Conservation (phyloP, 768 basidiomycete species). For the Cystobasidium ongulense region DNA sequence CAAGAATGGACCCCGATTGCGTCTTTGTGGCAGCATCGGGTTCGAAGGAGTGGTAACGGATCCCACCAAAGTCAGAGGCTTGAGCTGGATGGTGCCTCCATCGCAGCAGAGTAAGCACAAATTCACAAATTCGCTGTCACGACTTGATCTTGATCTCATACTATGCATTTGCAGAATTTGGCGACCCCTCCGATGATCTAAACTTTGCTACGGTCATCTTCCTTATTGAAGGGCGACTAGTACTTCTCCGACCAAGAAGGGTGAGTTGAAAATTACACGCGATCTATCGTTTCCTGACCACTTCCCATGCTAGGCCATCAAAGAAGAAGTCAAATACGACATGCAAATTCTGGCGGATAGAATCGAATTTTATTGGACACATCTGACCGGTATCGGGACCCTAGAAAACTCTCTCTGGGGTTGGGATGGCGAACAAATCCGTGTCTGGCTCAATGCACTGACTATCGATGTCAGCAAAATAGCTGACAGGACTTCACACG, state of each 20-base stretch:
- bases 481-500: slow-evolving; percentile 45
- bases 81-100: slow-evolving; percentile 95
- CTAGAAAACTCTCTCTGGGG: slow-evolving; percentile 97
- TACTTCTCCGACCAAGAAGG: slow-evolving; percentile 80
- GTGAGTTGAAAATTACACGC: slow-evolving; percentile 46
- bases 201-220: slow-evolving; percentile 90
- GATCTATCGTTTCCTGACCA: not conserved
- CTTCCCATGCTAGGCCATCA: slow-evolving; percentile 55
- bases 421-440: slow-evolving; percentile 78
- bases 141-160: not conserved
- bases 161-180: slow-evolving; percentile 59
- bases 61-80: slow-evolving; percentile 71
- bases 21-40: slow-evolving; percentile 86
- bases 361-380: slow-evolving; percentile 99
- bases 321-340: slow-evolving; percentile 89
- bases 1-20: slow-evolving; percentile 67
- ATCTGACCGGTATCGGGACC: slow-evolving; percentile 81
- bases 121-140: not conserved
- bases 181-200: slow-evolving; percentile 86
- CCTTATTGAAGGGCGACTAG: slow-evolving; percentile 84
- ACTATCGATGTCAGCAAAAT: slow-evolving; percentile 63
- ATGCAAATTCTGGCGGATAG: slow-evolving; percentile 92
- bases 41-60: slow-evolving; percentile 81
- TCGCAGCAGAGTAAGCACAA: slow-evolving; percentile 73
- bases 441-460: slow-evolving; percentile 92